Evolutionary conservation across 2,329 filamentous ascomycete genomes (phyloP), one percentile per base, ranked within the genome.

Genomic region (Parafenestella ontariensis): DNA sequence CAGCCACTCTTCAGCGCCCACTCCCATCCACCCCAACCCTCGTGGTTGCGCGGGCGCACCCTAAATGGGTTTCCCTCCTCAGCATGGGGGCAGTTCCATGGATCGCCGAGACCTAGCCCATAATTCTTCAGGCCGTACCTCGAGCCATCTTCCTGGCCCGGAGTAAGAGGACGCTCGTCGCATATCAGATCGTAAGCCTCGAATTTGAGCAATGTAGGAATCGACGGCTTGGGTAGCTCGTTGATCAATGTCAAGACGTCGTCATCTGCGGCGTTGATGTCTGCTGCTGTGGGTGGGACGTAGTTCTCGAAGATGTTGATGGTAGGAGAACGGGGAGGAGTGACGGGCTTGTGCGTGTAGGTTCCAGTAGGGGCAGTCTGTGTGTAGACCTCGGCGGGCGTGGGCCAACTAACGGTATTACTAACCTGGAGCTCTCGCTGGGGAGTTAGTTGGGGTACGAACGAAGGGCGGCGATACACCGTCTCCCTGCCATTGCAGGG

Each of bases 71-170:
- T 33, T 0, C 10, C 29, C n/a, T 50, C 31, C 3, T 44, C 21
- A 1, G 26, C 23, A 17, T 11, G 44, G 9, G 52, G 50, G 15
- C 49, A 37, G 18, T 50, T 37, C 63, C 64, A 65, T 7, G 28
- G 7, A 3, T 61, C 54, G 8, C 49, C 49, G 8, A 49, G 28
- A 1, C 46, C 62, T 9, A 65, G 49, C 17, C 60, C 55, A 26
- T 58, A 20, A 24, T 59, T 58, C 23, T 43, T 39, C 26, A 67
- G 39, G 2, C 68, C 64, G 31, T 70, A 69, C 6, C 65, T 28
- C 6, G 44, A 49, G 0, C 65, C 68, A 29, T 54, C 49, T 1
- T 33, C 1, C 29, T 70, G 67, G 8, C 45, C 49, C 0, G 62
- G 65, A 15, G 56, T 61, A 5, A 66, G 57, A 3, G 64, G 46